Conservation (phyloP, 73 alveolate species). For the Paramecium tetraurelia region DNA sequence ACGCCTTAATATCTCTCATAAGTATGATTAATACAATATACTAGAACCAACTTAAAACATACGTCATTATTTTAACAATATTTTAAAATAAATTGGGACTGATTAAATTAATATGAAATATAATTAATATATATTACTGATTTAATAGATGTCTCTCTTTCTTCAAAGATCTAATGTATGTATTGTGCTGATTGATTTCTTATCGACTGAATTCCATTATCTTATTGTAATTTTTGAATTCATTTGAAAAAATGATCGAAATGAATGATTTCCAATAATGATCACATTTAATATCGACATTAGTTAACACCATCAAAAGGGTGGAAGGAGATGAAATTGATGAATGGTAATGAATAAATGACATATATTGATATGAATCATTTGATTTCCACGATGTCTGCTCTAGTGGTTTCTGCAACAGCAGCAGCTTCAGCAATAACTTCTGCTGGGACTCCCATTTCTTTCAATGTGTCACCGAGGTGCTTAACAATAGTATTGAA, state of each 20-base stretch:
- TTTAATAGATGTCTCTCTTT: not conserved
- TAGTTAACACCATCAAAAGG: not conserved
- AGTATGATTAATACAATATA: not conserved
- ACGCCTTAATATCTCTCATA: not conserved
- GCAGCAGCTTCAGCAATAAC: slow-evolving; percentile 66
- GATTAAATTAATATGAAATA: not conserved
- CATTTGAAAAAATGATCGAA: not conserved
- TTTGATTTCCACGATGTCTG: slow-evolving; percentile 57
- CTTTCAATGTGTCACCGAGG: slow-evolving; percentile 64
- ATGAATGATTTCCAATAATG: not conserved
- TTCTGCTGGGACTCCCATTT: slow-evolving; percentile 68
- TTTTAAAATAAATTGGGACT: not conserved
- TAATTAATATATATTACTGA: not conserved
- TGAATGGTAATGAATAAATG: not conserved
- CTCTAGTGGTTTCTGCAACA: slow-evolving; percentile 47
- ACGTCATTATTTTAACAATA: not conserved
- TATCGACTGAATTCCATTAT: not conserved
- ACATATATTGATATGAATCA: not conserved
- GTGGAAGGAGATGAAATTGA: not conserved
- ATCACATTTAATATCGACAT: not conserved
- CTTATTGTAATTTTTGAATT: not conserved
- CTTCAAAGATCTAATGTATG: not conserved
- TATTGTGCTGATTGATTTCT: not conserved
- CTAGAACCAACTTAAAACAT: not conserved
- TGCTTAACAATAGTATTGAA: slow-evolving; percentile 63